Base-by-base conservation (phyloP, 225 moss, liverwort and hornwort genomes). In the Bryum argenteum region DNA sequence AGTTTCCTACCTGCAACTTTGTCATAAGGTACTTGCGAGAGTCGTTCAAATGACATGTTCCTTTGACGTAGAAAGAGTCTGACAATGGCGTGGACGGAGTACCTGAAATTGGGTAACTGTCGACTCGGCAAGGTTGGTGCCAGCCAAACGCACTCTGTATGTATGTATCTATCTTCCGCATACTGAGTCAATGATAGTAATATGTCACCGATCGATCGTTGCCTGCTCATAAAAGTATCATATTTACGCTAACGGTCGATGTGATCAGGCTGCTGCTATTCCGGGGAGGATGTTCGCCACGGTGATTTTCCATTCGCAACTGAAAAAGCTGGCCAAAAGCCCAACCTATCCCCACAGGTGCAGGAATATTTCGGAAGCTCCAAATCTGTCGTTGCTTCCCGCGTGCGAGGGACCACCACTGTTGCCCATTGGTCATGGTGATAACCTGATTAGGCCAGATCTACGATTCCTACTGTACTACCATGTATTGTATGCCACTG, bases 31-130 rank as follows among this genome's bases (percentile, higher is more conserved):
- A 80, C 76, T 76, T 72, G 79, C 18, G 56, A 83, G 76, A 77
- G 77, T 80, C 61, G 76, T 77, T 79, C 65, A 61, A 58, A 76
- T 80, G 72, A 73, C 79, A 72, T 24, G 79, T 19, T 76, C n/a
- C 69, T 66, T 80, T 83, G 83, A 77, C 83, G 76, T 21, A 81
- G 84, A 84, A 75, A 42, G 77, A 79, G 73, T 79, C 81, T 73
- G 81, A 79, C 78, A 76, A 57, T 76, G 75, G 78, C 69, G 62
- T 80, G 71, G 71, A 75, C 63, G 74, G 59, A 24, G 75, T 68
- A 74, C 80, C 75, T 54, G 71, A 77, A 67, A 58, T 67, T 71
- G 71, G 77, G 80, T 78, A 72, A 72, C 71, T 81, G 81, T 71
- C 81, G 62, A 83, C 77, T 77, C 23, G 73, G 70, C 83, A 83